These are phyloP conservation scores for Hanseniaspora clermontiae DNA, from an alignment of 805 yeast species.

Conservation along the genomic window DNA sequence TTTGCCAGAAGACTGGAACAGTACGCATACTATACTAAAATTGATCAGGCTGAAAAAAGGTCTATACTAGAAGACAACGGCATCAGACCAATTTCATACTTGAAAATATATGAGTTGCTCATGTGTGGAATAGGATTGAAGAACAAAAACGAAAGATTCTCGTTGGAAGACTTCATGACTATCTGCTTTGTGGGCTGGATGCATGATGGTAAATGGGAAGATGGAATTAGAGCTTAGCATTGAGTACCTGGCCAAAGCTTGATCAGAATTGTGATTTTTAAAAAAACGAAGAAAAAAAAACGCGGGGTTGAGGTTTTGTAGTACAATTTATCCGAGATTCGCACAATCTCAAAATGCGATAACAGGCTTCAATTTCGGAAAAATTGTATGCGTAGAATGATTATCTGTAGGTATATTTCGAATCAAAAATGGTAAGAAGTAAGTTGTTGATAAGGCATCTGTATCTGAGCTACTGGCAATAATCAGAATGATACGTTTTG, in stretches of 20 bases:
- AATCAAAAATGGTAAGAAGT: no score
- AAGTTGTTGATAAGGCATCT: no score
- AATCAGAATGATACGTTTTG: no score
- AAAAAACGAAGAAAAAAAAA: not conserved
- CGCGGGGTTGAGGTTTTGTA: not conserved
- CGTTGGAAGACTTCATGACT: conserved; percentile 7
- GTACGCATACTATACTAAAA: not conserved
- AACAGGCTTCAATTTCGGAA: no score
- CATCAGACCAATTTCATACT: conserved; percentile 2
- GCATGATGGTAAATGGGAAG: conserved; percentile 13
- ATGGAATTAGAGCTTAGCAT: conserved; percentile 2
- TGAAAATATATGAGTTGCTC: conserved; percentile 7
- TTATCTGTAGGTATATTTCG: not conserved
- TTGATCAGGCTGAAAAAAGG: not conserved
- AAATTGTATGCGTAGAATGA: not conserved
- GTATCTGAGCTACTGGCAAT: no score
- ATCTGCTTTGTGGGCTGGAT: conserved; percentile 10
- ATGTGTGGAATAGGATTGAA: not conserved
- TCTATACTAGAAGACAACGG: not conserved
- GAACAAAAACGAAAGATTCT: not conserved
- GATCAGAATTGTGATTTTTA: no score
- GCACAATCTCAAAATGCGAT: not conserved
- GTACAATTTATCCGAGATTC: not conserved
- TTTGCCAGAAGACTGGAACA: conserved; percentile 9
- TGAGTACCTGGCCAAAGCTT: no score